Percentiles rank a stretch among this genome's conserved stretches.
Evolutionary conservation across 2,329 filamentous ascomycete species (phyloP).

Genomic region (Aschersonia sp.): DNA sequence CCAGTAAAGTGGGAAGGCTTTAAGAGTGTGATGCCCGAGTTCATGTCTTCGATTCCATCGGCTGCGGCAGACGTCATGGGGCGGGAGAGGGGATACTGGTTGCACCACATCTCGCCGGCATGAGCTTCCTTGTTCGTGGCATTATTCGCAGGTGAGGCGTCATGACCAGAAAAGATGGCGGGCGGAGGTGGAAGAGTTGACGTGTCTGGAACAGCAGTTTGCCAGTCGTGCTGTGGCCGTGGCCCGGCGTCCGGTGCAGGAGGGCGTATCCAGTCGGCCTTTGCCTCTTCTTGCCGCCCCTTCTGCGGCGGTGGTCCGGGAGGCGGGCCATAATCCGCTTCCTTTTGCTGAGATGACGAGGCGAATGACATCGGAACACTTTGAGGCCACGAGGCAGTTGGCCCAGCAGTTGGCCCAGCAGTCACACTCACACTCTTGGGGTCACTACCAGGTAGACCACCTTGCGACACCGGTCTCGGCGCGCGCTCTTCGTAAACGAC

Average conservation of each 20-base stretch:
- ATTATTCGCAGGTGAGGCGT: slow-evolving; percentile 54
- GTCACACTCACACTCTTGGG: too few species aligned
- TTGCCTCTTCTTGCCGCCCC: neutral
- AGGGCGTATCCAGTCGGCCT: slow-evolving; percentile 15
- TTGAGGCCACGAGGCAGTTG: too few species aligned
- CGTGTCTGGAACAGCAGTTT: slow-evolving; percentile 55
- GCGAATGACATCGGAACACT: too few species aligned
- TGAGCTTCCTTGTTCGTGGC: slow-evolving; percentile 49
- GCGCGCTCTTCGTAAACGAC: too few species aligned
- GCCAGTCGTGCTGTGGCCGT: slow-evolving; percentile 46
- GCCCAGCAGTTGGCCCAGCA: too few species aligned
- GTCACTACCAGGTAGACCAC: too few species aligned
- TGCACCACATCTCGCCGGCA: slow-evolving; percentile 52
- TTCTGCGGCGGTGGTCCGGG: slow-evolving; percentile 18
- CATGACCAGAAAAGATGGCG: slow-evolving; percentile 46
- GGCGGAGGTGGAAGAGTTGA: slow-evolving; percentile 60
- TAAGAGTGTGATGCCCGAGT: slow-evolving; percentile 39
- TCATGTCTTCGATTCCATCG: slow-evolving; percentile 30
- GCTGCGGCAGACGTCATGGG: slow-evolving; percentile 35
- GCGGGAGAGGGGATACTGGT: slow-evolving; percentile 38
- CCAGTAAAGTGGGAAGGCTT: slow-evolving; percentile 33
- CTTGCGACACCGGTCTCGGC: too few species aligned
- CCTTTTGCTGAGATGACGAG: slow-evolving; percentile 18
- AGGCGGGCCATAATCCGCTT: slow-evolving; percentile 21
- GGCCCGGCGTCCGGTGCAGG: slow-evolving; percentile 11